Percentiles rank a stretch among this genome's conserved stretches.
Evolutionary conservation across 1,139 yeast genomes (phyloP).

Genomic region (Pneumocystis carinii): DNA sequence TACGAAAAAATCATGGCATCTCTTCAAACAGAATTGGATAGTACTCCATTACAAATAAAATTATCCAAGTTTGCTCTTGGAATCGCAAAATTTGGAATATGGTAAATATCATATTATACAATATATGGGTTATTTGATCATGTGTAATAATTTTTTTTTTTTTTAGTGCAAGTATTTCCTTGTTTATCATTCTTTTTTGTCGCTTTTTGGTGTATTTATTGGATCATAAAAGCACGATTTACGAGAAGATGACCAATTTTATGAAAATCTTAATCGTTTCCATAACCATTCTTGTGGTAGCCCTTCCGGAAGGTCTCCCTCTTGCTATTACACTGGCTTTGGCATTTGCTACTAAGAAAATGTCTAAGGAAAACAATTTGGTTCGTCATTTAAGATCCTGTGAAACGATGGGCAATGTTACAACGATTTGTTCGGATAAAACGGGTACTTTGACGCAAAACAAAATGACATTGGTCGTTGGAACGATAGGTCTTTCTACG

Average conservation of each 20-base stretch:
- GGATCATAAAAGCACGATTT: slow-evolving; percentile 34
- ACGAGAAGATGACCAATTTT: slow-evolving; percentile 73
- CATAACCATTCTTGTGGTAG: slow-evolving; percentile 85
- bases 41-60: slow-evolving; percentile 79
- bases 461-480: slow-evolving; percentile 31
- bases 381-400: slow-evolving; percentile 86
- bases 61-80: slow-evolving; percentile 76
- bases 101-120: background rate
- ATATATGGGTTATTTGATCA: background rate
- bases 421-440: slow-evolving; percentile 91
- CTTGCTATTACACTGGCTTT: slow-evolving; percentile 43
- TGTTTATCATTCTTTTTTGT: slow-evolving; percentile 65
- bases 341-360: slow-evolving; percentile 94
- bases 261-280: slow-evolving; percentile 79
- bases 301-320: slow-evolving; percentile 74
- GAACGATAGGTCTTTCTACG: background rate
- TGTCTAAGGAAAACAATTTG: slow-evolving; percentile 90
- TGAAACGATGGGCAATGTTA: slow-evolving; percentile 98
- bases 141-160: background rate
- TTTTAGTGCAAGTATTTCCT: slow-evolving; percentile 51
- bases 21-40: slow-evolving; percentile 46
- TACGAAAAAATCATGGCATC: slow-evolving; percentile 86
- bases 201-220: slow-evolving; percentile 60
- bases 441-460: slow-evolving; percentile 95
- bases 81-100: slow-evolving; percentile 79